phyloP scores from a whole-genome alignment of 306 rosid species.

The Quercus bicolor region DNA sequence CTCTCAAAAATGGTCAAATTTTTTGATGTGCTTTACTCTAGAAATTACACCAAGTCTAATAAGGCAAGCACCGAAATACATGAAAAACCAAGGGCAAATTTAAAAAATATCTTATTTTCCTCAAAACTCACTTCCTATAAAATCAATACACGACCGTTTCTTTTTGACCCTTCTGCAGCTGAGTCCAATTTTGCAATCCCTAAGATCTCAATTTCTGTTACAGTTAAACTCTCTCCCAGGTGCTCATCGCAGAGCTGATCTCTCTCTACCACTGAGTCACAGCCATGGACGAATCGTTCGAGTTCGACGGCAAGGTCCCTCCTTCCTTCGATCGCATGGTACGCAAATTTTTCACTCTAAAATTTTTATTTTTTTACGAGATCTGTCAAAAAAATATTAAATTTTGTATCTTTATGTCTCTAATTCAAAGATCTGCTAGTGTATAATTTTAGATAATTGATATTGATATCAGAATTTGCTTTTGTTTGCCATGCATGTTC shows the following conservation, averaged over 20 bases:
- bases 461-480: background rate
- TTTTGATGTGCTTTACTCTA: too few relatives aligned
- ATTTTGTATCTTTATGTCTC: background rate
- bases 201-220: background rate
- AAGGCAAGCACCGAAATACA: too few relatives aligned
- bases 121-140: too few relatives aligned
- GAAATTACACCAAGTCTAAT: too few relatives aligned
- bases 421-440: background rate
- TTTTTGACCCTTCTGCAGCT: too few relatives aligned
- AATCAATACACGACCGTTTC: too few relatives aligned
- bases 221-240: background rate
- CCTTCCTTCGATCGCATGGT: slow-evolving; percentile 52
- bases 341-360: background rate
- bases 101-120: too few relatives aligned
- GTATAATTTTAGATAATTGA: background rate
- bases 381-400: background rate
- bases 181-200: background rate
- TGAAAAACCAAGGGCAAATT: too few relatives aligned
- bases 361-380: background rate
- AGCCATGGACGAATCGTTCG: slow-evolving; percentile 49
- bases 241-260: slow-evolving; percentile 25
- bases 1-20: too few relatives aligned
- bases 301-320: slow-evolving; percentile 34
- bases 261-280: slow-evolving; percentile 22
- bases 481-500: background rate